A percentile compares a stretch with the other conserved stretches of the same genome.
Conservation (phyloP, 148 eudicot genomes). For the Pouteria glomerata region DNA sequence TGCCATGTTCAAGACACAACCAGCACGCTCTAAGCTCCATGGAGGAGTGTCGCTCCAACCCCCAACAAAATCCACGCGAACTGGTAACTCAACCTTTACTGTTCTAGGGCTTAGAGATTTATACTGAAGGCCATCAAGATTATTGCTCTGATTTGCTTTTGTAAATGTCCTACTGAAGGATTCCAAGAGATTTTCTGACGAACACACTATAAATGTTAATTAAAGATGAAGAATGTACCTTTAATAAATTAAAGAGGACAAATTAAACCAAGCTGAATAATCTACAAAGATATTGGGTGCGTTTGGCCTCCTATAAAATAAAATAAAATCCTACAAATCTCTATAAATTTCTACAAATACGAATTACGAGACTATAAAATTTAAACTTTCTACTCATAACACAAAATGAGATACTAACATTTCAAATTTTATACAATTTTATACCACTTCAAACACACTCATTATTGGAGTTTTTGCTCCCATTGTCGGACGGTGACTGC, state of each 20-base stretch:
- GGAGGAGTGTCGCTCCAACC: constrained; percentile 99
- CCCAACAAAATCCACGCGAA: constrained; percentile 94
- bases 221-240: neutral
- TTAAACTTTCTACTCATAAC: too few relatives aligned
- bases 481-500: too few relatives aligned
- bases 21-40: constrained; percentile 98
- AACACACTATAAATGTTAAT: constrained; percentile 8
- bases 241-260: neutral
- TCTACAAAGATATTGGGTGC: neutral
- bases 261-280: neutral
- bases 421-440: too few relatives aligned
- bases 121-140: constrained; percentile 19
- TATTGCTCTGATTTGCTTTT: constrained; percentile 22
- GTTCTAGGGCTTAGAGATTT: constrained; percentile 28
- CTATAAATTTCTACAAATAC: too few relatives aligned
- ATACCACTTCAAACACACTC: too few relatives aligned
- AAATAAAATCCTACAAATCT: too few relatives aligned
- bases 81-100: constrained; percentile 89
- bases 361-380: too few relatives aligned
- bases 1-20: constrained; percentile 96
- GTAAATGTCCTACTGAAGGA: constrained; percentile 33
- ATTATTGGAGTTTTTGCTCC: too few relatives aligned
- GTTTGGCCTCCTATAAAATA: too few relatives aligned
- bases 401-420: too few relatives aligned
- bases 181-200: constrained; percentile 54